A percentile compares a stretch with the other conserved stretches of the same genome.
phyloP scores from a whole-genome alignment of 768 basidiomycete genomes.

The Clitopilus hobsonii region DNA sequence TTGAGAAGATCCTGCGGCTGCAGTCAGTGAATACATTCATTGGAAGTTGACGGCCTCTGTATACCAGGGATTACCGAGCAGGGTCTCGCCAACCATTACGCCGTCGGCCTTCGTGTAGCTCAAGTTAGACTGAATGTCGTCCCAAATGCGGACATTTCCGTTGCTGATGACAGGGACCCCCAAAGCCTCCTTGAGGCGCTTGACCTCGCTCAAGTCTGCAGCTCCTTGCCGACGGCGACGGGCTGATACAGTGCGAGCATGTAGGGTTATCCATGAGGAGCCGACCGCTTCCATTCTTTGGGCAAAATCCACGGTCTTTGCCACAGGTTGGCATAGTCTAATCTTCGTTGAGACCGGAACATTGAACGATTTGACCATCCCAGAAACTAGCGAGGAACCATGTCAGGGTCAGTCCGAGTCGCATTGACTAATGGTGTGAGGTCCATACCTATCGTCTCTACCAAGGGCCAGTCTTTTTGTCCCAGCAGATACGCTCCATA shows the following conservation, averaged over 20 bases:
- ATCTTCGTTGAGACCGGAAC: slow-evolving; percentile 68
- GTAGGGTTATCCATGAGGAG: slow-evolving; percentile 66
- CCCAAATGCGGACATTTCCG: slow-evolving; percentile 65
- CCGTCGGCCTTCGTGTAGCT: slow-evolving; percentile 62
- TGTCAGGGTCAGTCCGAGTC: no score
- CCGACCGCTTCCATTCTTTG: slow-evolving; percentile 59
- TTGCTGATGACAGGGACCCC: slow-evolving; percentile 67
- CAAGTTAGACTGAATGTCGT: slow-evolving; percentile 52
- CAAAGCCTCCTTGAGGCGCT: slow-evolving; percentile 45
- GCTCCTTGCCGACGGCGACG: slow-evolving; percentile 67
- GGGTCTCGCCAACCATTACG: slow-evolving; percentile 77
- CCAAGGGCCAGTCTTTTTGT: slow-evolving; percentile 67
- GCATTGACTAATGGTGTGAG: no score
- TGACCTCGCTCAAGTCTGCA: slow-evolving; percentile 62
- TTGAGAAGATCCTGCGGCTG: slow-evolving; percentile 51
- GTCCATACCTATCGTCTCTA: slow-evolving; percentile 61
- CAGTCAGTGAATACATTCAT: neutral
- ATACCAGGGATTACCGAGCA: slow-evolving; percentile 72
- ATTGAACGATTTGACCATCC: slow-evolving; percentile 56
- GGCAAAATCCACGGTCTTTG: slow-evolving; percentile 53
- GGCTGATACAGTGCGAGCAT: slow-evolving; percentile 70
- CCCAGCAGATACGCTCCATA: slow-evolving; percentile 75
- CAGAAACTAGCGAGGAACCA: slow-evolving; percentile 49
- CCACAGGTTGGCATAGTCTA: slow-evolving; percentile 48
- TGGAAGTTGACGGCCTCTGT: neutral